Conservation (phyloP, 257 asterid genomes). For the Rauvolfia tetraphylla region DNA sequence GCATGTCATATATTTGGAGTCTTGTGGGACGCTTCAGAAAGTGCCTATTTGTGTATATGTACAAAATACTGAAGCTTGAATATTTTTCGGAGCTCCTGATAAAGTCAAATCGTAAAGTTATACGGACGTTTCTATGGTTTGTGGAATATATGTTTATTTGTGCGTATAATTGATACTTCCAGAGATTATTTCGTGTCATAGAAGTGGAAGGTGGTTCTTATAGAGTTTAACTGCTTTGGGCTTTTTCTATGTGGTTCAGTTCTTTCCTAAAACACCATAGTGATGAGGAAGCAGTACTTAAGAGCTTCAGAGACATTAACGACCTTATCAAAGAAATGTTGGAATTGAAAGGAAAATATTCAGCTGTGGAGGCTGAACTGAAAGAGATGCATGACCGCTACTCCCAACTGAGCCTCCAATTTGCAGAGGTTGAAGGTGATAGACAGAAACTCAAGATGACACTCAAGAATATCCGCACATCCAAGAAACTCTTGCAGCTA, state of each 20-base stretch:
- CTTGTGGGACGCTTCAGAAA: background rate
- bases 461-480: slow-evolving; percentile 57
- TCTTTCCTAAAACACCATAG: slow-evolving; percentile 80
- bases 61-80: background rate
- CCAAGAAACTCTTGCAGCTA: slow-evolving; percentile 40
- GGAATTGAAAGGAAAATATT: slow-evolving; percentile 71
- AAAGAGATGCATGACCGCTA: slow-evolving; percentile 84
- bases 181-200: background rate
- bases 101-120: background rate
- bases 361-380: slow-evolving; percentile 66
- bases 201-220: background rate
- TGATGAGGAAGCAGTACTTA: slow-evolving; percentile 76
- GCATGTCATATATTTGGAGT: background rate
- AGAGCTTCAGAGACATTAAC: slow-evolving; percentile 81
- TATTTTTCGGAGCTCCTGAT: background rate
- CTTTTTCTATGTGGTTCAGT: slow-evolving; percentile 36
- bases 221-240: slow-evolving; percentile 8
- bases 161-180: background rate
- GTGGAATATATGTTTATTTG: background rate
- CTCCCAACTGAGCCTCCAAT: slow-evolving; percentile 87
- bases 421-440: slow-evolving; percentile 98
- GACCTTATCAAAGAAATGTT: slow-evolving; percentile 78
- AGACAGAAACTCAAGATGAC: slow-evolving; percentile 85
- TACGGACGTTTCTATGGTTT: background rate
- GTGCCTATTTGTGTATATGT: background rate